These are phyloP conservation scores for Geotrichum macrosporum DNA, from an alignment of 1,139 yeast species.

Conservation along the genomic window DNA sequence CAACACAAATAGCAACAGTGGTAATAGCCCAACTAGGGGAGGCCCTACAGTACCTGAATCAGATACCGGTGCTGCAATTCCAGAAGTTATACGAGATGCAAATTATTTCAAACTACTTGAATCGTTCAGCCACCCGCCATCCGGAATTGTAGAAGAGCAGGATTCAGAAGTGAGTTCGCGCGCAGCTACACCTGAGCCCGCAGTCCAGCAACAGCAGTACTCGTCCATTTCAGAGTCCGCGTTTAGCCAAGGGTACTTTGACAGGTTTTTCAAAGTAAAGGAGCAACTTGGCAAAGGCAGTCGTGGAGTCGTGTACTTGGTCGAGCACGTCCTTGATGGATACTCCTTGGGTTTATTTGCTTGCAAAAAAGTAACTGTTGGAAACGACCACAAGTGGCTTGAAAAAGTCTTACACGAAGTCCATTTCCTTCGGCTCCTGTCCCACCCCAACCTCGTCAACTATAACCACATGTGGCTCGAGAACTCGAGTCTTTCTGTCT, in stretches of 20 bases:
- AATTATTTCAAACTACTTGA: constrained; percentile 35
- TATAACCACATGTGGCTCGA: constrained; percentile 94
- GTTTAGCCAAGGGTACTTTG: constrained; percentile 72
- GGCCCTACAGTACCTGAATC: not conserved
- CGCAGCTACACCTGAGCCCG: constrained; percentile 1
- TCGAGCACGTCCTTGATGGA: constrained; percentile 70
- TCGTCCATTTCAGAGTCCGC: constrained; percentile 33
- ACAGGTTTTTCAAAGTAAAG: constrained; percentile 55
- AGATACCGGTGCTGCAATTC: not conserved
- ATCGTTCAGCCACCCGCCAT: constrained; percentile 1
- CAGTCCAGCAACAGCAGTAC: constrained; percentile 3
- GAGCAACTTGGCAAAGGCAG: constrained; percentile 71
- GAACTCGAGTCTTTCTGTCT: constrained; percentile 55
- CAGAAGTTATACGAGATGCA: constrained; percentile 24
- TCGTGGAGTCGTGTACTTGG: constrained; percentile 77
- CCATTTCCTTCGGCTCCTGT: constrained; percentile 50
- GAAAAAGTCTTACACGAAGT: constrained; percentile 74
- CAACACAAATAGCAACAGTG: not conserved
- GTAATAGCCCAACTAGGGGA: constrained; percentile 15
- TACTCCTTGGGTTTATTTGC: constrained; percentile 76
- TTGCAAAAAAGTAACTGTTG: constrained; percentile 76
- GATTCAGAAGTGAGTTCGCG: constrained; percentile 13
- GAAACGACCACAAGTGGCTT: constrained; percentile 64
- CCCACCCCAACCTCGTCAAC: constrained; percentile 63
- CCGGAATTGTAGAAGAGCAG: not conserved